Base-by-base conservation (phyloP, 2,329 filamentous ascomycete species). In the Diplodia mutila region DNA sequence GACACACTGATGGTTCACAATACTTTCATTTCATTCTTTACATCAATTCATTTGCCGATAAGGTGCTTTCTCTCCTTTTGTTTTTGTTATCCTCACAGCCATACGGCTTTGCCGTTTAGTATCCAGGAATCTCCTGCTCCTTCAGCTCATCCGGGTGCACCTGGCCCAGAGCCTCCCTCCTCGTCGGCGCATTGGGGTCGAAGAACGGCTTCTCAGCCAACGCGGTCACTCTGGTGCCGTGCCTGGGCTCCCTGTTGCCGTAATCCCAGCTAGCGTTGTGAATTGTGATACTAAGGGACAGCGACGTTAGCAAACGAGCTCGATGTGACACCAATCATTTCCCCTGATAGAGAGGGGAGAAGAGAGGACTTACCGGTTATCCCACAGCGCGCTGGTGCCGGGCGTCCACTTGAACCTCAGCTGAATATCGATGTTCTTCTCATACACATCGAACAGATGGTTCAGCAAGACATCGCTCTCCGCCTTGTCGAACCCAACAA, bases 181-280 rank as follows among this genome's bases (percentile, higher is more conserved):
- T 84, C 0, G 89, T 90, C 0, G 89, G 89, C 1, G 90, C 90
- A 11, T 84, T 80, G 0, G 85, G 78, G 65, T 90, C 85, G 71
- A 90, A 92, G 72, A 84, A 89, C 0, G 90, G 90, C 80, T 89
- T 89, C 80, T 93, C 91, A 0, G 89, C 90, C 63, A 93, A 77
- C 8, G 87, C 82, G 0, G 90, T 92, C 3, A 93, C 90, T 32
- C 91, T 82, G 0, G 90, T 92, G 2, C 90, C 90, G 75, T 93
- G 90, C 48, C 90, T 82, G 0, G 90, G 88, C 73, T 91, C 82
- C 23, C 80, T 83, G 1, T 88, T 88, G 39, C 86, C 89, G 73
- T 92, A 92, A 71, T 92, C 89, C 89, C 89, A 92, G 72, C 86
- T 89, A 0, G 89, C 90, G 69, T 91, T 91, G 71, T 92, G 89